Evolutionary conservation across 768 basidiomycete species (phyloP), one percentile per base, ranked within the genome.

Genomic region (Amylocystis lapponica): DNA sequence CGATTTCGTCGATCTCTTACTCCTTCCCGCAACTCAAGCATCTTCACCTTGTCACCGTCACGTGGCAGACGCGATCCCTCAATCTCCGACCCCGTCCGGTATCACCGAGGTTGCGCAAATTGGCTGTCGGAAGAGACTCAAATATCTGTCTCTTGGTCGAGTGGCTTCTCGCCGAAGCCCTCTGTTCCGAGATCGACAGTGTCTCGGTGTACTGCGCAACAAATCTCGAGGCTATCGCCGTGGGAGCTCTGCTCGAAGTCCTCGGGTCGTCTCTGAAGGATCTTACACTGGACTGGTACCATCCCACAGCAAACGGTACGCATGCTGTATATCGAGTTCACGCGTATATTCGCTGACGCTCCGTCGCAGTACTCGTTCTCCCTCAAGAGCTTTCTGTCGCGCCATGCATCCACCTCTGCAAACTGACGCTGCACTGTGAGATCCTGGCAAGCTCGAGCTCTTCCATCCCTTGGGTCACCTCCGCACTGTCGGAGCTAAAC

Each of bases 271-370:
- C 43, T 7, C 45, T 61, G 38, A 48, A 41, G 16, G 41, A 53
- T 26, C 49, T 60, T 21, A 49, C 48, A 8, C 41, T 60, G n/a
- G 54, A 60, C 41, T 60, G 58, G 58, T 43, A 48, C 26, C 31
- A n/a, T n/a, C n/a, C n/a, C n/a, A n/a, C n/a, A n/a, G n/a, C n/a
- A n/a, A n/a, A n/a, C n/a, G n/a, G n/a, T n/a, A n/a, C n/a, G 29
- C 9, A n/a, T 30, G 9, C 29, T 30, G n/a, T 30, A 30, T 30
- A 30, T 30, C n/a, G 29, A 30, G 29, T 30, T 9, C n/a, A 30
- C n/a, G 29, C n/a, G 29, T 30, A n/a, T n/a, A n/a, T n/a, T n/a
- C n/a, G n/a, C n/a, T n/a, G n/a, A n/a, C n/a, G n/a, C 19, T 19
- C 14, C 32, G 32, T 33, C 19, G 32, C 32, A 13, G 19, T 33